A percentile compares a stretch with the other conserved stretches of the same genome.
These are phyloP conservation scores for Lizanozyma gosingica DNA, from an alignment of 1,139 yeast genomes.

Conservation along the genomic window DNA sequence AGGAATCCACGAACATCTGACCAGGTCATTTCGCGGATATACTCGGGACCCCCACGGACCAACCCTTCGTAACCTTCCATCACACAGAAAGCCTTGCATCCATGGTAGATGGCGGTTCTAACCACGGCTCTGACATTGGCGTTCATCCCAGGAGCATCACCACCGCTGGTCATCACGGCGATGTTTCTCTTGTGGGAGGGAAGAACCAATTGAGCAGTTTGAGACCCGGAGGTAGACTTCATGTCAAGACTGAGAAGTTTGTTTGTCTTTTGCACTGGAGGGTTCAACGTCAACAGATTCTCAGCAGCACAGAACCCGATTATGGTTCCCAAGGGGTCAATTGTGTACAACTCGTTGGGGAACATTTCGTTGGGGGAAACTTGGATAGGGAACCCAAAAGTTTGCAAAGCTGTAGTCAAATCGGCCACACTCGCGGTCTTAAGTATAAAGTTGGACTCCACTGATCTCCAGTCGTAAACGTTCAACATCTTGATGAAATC, in stretches of 20 bases:
- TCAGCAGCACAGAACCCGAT: conserved; percentile 56
- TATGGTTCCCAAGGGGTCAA: conserved; percentile 61
- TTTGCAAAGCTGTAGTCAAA: conserved; percentile 24
- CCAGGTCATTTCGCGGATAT: conserved; percentile 63
- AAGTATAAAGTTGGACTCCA: conserved; percentile 33
- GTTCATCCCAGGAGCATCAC: conserved; percentile 85
- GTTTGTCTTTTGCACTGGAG: conserved; percentile 19
- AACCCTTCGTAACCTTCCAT: conserved; percentile 76
- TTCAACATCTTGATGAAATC: conserved; percentile 18
- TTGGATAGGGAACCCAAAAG: conserved; percentile 21
- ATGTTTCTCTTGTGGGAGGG: conserved; percentile 36
- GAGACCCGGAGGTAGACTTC: neutral
- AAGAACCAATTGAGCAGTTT: neutral
- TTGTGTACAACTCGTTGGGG: conserved; percentile 58
- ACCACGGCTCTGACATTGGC: conserved; percentile 77
- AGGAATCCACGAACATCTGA: conserved; percentile 70
- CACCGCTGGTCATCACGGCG: conserved; percentile 83
- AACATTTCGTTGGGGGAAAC: conserved; percentile 53
- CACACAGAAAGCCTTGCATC: conserved; percentile 65
- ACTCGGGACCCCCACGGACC: conserved; percentile 55
- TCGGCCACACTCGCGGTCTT: conserved; percentile 24
- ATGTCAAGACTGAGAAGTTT: neutral
- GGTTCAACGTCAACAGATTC: conserved; percentile 49
- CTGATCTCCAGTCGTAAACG: conserved; percentile 43
- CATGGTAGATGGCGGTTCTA: conserved; percentile 61